Evolutionary conservation across 192 early-diverging fungal genomes (phyloP).

Genomic region (Haplosporangium gracile): DNA sequence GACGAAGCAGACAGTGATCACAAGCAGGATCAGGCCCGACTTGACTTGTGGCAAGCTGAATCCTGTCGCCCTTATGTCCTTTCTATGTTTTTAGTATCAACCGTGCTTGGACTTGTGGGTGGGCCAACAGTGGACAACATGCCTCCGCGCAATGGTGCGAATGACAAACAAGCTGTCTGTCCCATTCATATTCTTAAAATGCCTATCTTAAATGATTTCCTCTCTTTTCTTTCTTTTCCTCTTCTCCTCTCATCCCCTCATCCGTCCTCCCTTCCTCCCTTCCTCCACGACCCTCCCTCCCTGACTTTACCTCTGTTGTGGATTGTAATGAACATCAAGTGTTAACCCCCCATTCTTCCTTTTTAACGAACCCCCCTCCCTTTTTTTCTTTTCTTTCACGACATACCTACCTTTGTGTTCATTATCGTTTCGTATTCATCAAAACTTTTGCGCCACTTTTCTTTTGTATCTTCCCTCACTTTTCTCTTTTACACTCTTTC

Average conservation of each 20-base stretch:
- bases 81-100: background rate
- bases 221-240: background rate
- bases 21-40: background rate
- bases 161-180: background rate
- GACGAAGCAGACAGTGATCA: background rate
- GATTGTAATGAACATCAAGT: slow-evolving; percentile 3
- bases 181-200: background rate
- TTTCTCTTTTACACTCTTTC: background rate
- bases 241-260: background rate
- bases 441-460: background rate
- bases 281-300: background rate
- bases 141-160: background rate
- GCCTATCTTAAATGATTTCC: background rate
- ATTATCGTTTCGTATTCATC: too few species aligned
- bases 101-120: background rate
- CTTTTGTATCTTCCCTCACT: background rate
- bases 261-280: background rate
- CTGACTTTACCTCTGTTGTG: slow-evolving; percentile 5
- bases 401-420: background rate
- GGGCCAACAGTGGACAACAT: background rate
- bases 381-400: background rate
- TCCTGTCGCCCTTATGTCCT: background rate
- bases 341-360: background rate
- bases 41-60: background rate
- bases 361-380: background rate